phyloP scores from a whole-genome alignment of 768 basidiomycete genomes.

The Collybia sp. region DNA sequence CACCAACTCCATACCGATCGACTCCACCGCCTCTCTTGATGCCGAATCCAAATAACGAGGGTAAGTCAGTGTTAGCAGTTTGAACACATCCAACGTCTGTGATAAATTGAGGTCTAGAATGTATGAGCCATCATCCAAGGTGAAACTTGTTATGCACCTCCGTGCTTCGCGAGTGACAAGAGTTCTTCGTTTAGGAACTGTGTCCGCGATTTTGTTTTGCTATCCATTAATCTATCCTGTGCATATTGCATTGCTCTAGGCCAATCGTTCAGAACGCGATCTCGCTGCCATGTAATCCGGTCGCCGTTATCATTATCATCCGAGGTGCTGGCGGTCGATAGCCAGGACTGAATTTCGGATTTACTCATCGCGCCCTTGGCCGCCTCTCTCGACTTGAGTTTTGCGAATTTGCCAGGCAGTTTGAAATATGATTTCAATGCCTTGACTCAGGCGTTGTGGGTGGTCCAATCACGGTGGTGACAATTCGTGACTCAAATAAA shows the following conservation, averaged over 20 bases:
- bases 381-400: conserved; percentile 46
- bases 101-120: conserved; percentile 51
- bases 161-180: conserved; percentile 48
- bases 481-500: too few relatives aligned
- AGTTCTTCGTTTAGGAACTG: conserved; percentile 64
- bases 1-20: conserved; percentile 60
- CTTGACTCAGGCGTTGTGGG: too few relatives aligned
- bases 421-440: conserved; percentile 13
- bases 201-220: conserved; percentile 49
- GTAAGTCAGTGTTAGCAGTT: conserved; percentile 69
- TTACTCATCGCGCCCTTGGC: conserved; percentile 33
- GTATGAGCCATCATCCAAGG: background rate
- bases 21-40: conserved; percentile 71
- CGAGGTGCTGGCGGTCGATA: conserved; percentile 38
- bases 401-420: conserved; percentile 38
- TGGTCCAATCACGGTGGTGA: too few relatives aligned
- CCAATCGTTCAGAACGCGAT: conserved; percentile 54
- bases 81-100: conserved; percentile 67
- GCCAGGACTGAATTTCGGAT: conserved; percentile 63
- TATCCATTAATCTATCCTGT: conserved; percentile 40
- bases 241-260: conserved; percentile 48
- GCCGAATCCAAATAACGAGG: conserved; percentile 70
- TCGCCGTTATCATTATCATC: conserved; percentile 25
- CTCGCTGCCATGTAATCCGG: conserved; percentile 43
- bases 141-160: conserved; percentile 36